Evolutionary conservation across 805 yeast genomes (phyloP), one percentile per base, ranked within the genome.

Genomic region (Saturnispora kantuleensis): DNA sequence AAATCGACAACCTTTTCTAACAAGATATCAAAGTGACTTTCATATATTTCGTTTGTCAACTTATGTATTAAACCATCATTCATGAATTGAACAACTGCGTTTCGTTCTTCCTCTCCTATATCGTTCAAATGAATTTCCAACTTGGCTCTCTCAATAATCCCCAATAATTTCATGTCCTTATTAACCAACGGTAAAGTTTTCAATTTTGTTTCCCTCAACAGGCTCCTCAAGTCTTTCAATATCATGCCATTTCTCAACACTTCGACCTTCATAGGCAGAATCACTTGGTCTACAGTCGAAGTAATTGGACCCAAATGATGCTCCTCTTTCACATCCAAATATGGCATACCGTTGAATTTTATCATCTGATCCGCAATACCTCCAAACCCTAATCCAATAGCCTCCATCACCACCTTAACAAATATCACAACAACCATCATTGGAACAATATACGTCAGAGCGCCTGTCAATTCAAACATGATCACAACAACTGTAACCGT

Each of bases 331-430:
- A 78, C 67, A 57, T 76, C 88, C 26, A 90, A 71, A 47, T 76
- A 76, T 0, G 99, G 98, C 39, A 85, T 70, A 0, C 96, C 96
- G 63, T 88, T 89, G 55, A 85, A 84, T 34, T 69, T 66, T 50
- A 94, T 88, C 85, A 89, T 89, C 62, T 87, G 94, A 58, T 93
- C 98, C 0, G 98, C 96, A 48, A 93, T 90, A 1, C 97, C 98
- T 10, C 83, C 85, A 41, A 50, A 50, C 0, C 78, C 77, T 18
- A 73, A 68, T 2, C 95, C 95, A 69, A 82, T 80, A 45, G 66
- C 69, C 47, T 84, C 93, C 52, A 78, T 76, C n/a, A 93, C 78
- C 32, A 79, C 65, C 55, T 85, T 85, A 2, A 97, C 89, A 9
- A 81, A 76, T 1, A 95, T 90, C 2, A 93, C 95, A 0, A 87